Conservation (phyloP, 208 protist genomes). For the Porcisia hertigi region DNA sequence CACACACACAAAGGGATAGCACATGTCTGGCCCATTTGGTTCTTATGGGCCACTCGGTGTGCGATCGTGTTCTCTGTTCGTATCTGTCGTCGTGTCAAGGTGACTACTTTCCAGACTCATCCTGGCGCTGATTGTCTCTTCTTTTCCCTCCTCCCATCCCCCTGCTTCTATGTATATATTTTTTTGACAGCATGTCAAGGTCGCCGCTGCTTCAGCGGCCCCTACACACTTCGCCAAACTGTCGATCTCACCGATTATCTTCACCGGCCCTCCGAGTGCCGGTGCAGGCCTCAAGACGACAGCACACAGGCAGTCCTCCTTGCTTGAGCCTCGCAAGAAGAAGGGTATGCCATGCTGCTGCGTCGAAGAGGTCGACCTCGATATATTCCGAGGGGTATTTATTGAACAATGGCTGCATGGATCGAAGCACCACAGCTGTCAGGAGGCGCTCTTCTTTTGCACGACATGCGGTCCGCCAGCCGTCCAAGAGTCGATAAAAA, state of each 20-base stretch:
- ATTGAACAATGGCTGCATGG: constrained; percentile 49
- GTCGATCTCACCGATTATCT: constrained; percentile 26
- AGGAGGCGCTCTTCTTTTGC: constrained; percentile 51
- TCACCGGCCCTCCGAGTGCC: constrained; percentile 25
- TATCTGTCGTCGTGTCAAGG: background rate
- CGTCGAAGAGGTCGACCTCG: constrained; percentile 39
- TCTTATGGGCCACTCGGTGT: background rate
- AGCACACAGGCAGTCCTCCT: constrained; percentile 20
- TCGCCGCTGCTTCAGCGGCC: constrained; percentile 11
- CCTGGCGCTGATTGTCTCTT: background rate
- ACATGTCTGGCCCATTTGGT: background rate
- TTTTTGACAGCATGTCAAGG: background rate
- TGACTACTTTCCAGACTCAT: background rate
- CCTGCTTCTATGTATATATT: background rate
- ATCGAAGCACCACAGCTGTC: constrained; percentile 18
- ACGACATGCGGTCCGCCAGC: constrained; percentile 38
- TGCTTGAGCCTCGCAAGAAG: constrained; percentile 39
- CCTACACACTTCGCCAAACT: constrained; percentile 14
- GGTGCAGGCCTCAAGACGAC: constrained; percentile 6
- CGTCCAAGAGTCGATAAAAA: constrained; percentile 33
- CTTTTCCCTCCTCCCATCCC: background rate
- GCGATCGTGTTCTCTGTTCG: background rate
- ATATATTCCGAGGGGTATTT: constrained; percentile 53
- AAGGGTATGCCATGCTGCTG: constrained; percentile 41
- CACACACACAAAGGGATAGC: background rate